Percentiles rank a stretch among this genome's conserved stretches.
phyloP scores from a whole-genome alignment of 2,329 filamentous ascomycete species.

The Paraconiothyrium brasiliense region DNA sequence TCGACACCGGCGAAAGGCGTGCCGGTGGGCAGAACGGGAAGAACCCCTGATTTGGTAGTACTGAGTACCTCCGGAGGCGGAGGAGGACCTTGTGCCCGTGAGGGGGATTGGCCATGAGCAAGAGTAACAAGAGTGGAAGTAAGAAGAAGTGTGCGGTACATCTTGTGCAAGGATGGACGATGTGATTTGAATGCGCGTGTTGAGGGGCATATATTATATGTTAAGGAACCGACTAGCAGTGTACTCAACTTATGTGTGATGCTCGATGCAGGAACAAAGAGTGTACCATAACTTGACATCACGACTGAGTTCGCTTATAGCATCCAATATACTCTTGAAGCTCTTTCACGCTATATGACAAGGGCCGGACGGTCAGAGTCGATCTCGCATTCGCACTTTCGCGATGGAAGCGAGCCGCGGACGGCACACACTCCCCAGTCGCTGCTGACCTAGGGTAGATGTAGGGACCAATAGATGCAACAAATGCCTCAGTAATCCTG shows the following conservation, averaged over 20 bases:
- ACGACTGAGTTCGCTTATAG: not conserved
- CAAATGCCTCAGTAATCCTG: not conserved
- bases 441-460: not conserved
- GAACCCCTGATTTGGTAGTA: conserved; percentile 34
- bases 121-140: conserved; percentile 4
- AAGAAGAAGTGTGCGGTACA: not conserved
- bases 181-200: not conserved
- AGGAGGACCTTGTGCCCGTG: conserved; percentile 23
- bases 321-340: not conserved
- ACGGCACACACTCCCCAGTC: not conserved
- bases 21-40: conserved; percentile 27
- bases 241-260: not conserved
- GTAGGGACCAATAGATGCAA: not conserved
- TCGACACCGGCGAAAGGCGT: conserved; percentile 33
- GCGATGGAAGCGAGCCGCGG: not conserved
- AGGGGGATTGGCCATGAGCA: not conserved
- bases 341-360: not conserved
- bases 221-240: not conserved
- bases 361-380: not conserved
- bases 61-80: conserved; percentile 26
- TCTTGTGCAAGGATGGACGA: not conserved
- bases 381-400: conserved; percentile 1
- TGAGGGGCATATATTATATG: not conserved
- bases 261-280: not conserved
- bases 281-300: not conserved